phyloP scores from a whole-genome alignment of 305 asterid species.

The Solanum chacoense region DNA sequence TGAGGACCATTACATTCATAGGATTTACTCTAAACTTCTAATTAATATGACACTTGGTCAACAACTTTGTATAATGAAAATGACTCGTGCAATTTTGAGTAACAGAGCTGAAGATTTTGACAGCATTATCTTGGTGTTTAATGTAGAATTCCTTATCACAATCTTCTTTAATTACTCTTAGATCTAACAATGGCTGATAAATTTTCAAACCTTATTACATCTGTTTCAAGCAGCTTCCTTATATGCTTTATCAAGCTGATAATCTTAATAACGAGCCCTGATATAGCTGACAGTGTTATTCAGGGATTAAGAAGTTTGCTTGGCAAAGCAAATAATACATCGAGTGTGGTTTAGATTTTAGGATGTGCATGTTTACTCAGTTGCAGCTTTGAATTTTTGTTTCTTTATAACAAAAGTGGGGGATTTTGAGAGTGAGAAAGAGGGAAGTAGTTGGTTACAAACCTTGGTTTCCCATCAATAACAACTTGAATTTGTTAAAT shows the following conservation, averaged over 20 bases:
- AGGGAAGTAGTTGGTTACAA: background rate
- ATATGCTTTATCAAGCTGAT: background rate
- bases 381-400: background rate
- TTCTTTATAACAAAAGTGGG: background rate
- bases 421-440: background rate
- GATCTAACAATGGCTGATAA: background rate
- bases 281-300: background rate
- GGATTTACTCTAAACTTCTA: background rate
- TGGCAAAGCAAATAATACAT: background rate
- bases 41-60: background rate
- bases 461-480: background rate
- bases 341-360: background rate
- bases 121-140: background rate
- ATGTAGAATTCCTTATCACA: background rate
- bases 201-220: background rate
- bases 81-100: background rate
- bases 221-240: background rate
- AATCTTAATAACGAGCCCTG: background rate
- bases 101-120: background rate
- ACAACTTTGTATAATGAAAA: background rate
- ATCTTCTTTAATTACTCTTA: background rate
- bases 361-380: background rate
- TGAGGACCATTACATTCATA: background rate
- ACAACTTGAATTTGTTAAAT: background rate
- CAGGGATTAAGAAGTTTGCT: background rate